Evolutionary conservation across 352 stramenopile species (phyloP), one percentile per base, ranked within the genome.

Genomic region (Phytopythium kandeliae): DNA sequence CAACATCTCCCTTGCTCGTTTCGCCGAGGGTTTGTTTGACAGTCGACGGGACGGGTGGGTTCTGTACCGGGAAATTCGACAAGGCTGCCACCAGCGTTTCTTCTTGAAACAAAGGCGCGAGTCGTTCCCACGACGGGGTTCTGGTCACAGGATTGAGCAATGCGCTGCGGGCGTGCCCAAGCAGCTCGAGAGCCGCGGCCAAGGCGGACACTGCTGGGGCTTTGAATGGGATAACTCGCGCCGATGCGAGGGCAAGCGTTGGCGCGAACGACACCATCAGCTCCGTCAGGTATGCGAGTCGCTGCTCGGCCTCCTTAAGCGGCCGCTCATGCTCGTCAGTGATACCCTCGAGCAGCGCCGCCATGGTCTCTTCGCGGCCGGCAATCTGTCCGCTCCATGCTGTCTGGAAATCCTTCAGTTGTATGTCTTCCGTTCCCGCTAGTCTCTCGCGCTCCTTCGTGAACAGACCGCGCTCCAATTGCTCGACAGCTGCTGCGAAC

Each of bases 141-240:
- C 74, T 69, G 12, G 81, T 89, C 42, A 77, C 75, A 4, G 74
- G 57, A 36, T 87, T 89, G 43, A 68, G 63, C 5, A 87, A 41
- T 28, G 62, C 51, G 0, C 34, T 41, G 35, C 71, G 70, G 2
- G 55, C 17, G 22, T 85, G 63, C 2, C 75, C 76, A 9, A 92
- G 58, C 34, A 92, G 56, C 6, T 64, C 52, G 0, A 92, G 50
- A 0, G 64, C 68, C 9, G 65, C 57, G 6, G 77, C 74, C 22
- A 90, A 86, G 5, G 65, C 73, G 2, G 56, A 51, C 22, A 90
- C 43, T 11, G 74, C 74, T 0, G 68, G 37, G 24, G 48, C 48
- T 38, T 85, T 86, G 62, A 90, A 88, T 4, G 81, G 78, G 3
- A 90, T 63, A 9, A 85, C 58, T n/a, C 64, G 76, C 7, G 40